Percentiles rank a stretch among this genome's conserved stretches.
Conservation (phyloP, 1,284 basidiomycete species). For the Microbotryum violaceum region DNA sequence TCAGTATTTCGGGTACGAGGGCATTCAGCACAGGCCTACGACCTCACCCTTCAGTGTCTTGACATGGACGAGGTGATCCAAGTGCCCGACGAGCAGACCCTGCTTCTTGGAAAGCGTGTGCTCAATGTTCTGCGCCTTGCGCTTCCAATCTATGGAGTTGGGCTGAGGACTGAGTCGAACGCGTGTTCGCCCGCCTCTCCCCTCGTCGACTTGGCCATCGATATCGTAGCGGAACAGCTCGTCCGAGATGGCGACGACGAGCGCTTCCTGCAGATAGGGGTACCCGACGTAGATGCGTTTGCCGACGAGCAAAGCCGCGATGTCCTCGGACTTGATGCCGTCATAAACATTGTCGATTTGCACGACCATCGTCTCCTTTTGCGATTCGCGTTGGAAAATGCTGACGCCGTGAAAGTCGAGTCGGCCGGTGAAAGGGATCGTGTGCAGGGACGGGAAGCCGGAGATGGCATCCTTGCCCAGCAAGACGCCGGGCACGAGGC, state of each 20-base stretch:
- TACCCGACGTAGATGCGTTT: constrained; percentile 74
- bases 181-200: constrained; percentile 52
- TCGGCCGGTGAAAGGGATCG: constrained; percentile 67
- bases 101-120: constrained; percentile 78
- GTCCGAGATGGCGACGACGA: constrained; percentile 80
- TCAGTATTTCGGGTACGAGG: background rate
- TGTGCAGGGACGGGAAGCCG: constrained; percentile 91
- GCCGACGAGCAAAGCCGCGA: constrained; percentile 69
- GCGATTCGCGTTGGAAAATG: constrained; percentile 81
- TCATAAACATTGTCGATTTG: constrained; percentile 67
- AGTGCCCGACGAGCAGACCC: constrained; percentile 73
- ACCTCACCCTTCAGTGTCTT: constrained; percentile 71
- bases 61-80: constrained; percentile 75
- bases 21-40: background rate
- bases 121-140: constrained; percentile 72
- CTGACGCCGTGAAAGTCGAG: constrained; percentile 85
- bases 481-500: constrained; percentile 79
- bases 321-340: constrained; percentile 57
- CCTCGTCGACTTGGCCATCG: constrained; percentile 45
- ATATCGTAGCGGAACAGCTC: constrained; percentile 75
- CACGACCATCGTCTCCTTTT: constrained; percentile 87
- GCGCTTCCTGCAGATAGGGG: constrained; percentile 91
- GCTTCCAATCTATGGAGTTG: constrained; percentile 52
- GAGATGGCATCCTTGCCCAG: constrained; percentile 81
- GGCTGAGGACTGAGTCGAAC: constrained; percentile 63